These are phyloP conservation scores for Lichtheimia ornata DNA, from an alignment of 371 early-diverging fungal species.

Conservation along the genomic window DNA sequence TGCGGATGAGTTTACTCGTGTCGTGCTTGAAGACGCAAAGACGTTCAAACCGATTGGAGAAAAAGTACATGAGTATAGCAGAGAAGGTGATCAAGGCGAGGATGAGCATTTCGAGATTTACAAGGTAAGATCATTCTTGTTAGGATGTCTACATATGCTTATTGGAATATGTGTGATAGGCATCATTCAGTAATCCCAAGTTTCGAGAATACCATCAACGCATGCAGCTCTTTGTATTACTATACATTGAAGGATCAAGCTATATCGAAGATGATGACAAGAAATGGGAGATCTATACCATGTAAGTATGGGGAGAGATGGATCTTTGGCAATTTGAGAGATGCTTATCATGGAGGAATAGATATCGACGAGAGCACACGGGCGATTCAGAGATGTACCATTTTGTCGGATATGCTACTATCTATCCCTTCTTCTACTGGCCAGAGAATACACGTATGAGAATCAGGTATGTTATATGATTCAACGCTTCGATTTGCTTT, in stretches of 20 bases:
- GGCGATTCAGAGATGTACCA: slow-evolving; percentile 50
- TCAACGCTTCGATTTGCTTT: not conserved
- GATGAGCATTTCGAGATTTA: slow-evolving; percentile 73
- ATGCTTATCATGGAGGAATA: slow-evolving; percentile 5
- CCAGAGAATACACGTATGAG: slow-evolving; percentile 78
- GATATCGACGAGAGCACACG: slow-evolving; percentile 30
- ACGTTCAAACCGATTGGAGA: slow-evolving; percentile 71
- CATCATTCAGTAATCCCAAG: slow-evolving; percentile 52
- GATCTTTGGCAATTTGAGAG: not conserved
- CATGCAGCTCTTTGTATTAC: slow-evolving; percentile 75
- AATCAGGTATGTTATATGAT: slow-evolving; percentile 61
- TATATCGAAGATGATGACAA: slow-evolving; percentile 84
- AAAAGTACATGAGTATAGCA: slow-evolving; percentile 66
- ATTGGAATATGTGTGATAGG: slow-evolving; percentile 6
- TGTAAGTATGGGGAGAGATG: slow-evolving; percentile 44
- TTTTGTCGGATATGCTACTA: slow-evolving; percentile 79
- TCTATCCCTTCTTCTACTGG: slow-evolving; percentile 83
- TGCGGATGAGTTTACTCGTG: slow-evolving; percentile 60
- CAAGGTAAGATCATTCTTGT: slow-evolving; percentile 46
- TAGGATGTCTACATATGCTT: not conserved
- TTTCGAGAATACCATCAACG: slow-evolving; percentile 79
- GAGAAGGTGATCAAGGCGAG: slow-evolving; percentile 40
- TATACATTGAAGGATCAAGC: slow-evolving; percentile 91
- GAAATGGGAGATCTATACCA: slow-evolving; percentile 77
- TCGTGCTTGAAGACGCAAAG: slow-evolving; percentile 59